These are phyloP conservation scores for Metschnikowia aberdeeniae DNA, from an alignment of 805 yeast species.

Conservation along the genomic window DNA sequence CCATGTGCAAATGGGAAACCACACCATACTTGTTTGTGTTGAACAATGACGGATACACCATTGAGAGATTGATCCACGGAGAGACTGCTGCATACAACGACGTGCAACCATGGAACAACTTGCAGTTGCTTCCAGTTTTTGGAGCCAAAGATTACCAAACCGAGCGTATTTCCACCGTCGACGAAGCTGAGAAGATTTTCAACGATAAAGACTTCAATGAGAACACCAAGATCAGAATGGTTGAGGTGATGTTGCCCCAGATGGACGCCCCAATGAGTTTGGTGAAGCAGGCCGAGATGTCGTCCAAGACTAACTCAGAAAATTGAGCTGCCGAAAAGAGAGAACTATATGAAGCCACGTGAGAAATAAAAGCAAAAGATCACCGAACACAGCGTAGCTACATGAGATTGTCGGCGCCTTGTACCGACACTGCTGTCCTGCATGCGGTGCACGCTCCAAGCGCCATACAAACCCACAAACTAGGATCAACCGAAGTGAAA, in stretches of 20 bases:
- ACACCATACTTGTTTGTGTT: constrained; percentile 37
- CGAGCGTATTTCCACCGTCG: constrained; percentile 22
- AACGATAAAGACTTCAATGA: constrained; percentile 25
- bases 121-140: constrained; percentile 29
- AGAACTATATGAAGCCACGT: not conserved
- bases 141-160: constrained; percentile 29
- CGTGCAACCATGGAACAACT: constrained; percentile 38
- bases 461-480: too few species aligned
- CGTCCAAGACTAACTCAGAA: constrained; percentile 25
- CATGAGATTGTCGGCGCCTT: too few species aligned
- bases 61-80: constrained; percentile 39
- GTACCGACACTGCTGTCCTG: too few species aligned
- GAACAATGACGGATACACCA: constrained; percentile 39
- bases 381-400: too few species aligned
- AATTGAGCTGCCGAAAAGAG: not conserved
- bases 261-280: constrained; percentile 38
- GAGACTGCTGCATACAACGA: constrained; percentile 34
- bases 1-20: constrained; percentile 33
- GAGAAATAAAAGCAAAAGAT: not conserved
- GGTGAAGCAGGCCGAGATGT: constrained; percentile 33
- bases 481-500: too few species aligned
- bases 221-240: constrained; percentile 30
- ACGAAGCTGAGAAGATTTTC: constrained; percentile 26
- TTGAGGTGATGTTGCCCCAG: constrained; percentile 34
- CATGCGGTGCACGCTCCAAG: too few species aligned